phyloP scores from a whole-genome alignment of 1,284 basidiomycete species.

The Ustilago loliicola region DNA sequence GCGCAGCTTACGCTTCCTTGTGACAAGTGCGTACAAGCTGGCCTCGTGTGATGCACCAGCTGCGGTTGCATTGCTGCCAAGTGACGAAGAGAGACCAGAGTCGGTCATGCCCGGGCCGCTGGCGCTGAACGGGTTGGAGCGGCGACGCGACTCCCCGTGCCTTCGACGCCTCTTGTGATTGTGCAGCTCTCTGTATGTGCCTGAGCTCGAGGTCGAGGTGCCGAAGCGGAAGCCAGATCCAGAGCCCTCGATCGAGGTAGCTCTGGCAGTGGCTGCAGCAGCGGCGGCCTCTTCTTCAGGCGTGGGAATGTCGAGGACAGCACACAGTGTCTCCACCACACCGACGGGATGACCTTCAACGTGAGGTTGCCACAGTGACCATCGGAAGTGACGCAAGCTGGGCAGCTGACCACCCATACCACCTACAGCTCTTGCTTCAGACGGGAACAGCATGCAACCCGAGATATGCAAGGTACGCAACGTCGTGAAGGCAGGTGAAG shows the following conservation, averaged over 20 bases:
- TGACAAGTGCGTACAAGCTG: slow-evolving; percentile 44
- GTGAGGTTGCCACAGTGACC: slow-evolving; percentile 58
- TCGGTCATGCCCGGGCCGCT: slow-evolving; percentile 35
- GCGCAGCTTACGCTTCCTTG: slow-evolving; percentile 49
- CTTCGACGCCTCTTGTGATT: slow-evolving; percentile 41
- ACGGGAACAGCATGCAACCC: slow-evolving; percentile 59
- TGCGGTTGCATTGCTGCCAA: slow-evolving; percentile 23
- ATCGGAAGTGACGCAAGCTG: slow-evolving; percentile 50
- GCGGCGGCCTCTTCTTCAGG: slow-evolving; percentile 45
- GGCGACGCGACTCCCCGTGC: slow-evolving; percentile 40
- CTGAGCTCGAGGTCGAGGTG: slow-evolving; percentile 39
- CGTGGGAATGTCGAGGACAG: slow-evolving; percentile 51
- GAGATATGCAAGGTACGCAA: slow-evolving; percentile 56
- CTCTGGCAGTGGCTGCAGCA: slow-evolving; percentile 27
- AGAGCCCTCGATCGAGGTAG: slow-evolving; percentile 25
- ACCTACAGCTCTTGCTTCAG: slow-evolving; percentile 52
- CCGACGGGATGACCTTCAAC: slow-evolving; percentile 53
- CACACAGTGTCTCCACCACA: slow-evolving; percentile 51
- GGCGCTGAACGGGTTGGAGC: slow-evolving; percentile 42
- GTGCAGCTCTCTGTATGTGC: slow-evolving; percentile 44
- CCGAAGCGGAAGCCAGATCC: slow-evolving; percentile 43
- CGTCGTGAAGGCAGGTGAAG: slow-evolving; percentile 45
- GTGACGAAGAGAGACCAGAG: slow-evolving; percentile 35
- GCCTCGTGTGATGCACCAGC: slow-evolving; percentile 40
- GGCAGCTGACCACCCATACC: slow-evolving; percentile 53